Evolutionary conservation across 257 asterid genomes (phyloP).

Genomic region (Marsdenia floribunda): DNA sequence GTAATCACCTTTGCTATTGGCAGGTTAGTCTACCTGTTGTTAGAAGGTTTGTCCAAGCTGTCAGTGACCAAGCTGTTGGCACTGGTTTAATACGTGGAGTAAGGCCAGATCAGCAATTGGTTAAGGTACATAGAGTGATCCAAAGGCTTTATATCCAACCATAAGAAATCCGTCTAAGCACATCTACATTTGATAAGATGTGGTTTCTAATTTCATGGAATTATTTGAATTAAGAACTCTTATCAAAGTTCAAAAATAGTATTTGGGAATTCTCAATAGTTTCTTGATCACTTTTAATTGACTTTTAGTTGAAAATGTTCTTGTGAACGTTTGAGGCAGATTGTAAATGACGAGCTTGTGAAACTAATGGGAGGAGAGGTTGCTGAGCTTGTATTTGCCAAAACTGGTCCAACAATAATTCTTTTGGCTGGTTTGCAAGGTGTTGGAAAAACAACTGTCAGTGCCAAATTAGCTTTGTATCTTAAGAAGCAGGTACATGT

Average conservation of each 20-base stretch:
- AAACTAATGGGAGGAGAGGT: slow-evolving; percentile 95
- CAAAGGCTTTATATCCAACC: neutral
- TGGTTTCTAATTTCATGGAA: neutral
- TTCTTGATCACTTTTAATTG: neutral
- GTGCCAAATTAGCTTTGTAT: slow-evolving; percentile 92
- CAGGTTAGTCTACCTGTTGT: slow-evolving; percentile 99
- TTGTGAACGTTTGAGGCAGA: slow-evolving; percentile 33
- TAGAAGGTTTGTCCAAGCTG: slow-evolving; percentile 88
- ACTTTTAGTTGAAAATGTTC: neutral
- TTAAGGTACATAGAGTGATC: slow-evolving; percentile 51
- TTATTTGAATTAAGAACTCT: neutral
- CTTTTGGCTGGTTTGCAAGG: slow-evolving; percentile 97
- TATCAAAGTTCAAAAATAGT: neutral
- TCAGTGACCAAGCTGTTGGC: slow-evolving; percentile 89
- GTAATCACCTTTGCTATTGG: slow-evolving; percentile 18
- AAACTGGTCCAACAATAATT: slow-evolving; percentile 74
- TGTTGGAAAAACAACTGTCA: slow-evolving; percentile 98
- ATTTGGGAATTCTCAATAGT: neutral
- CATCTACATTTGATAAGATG: neutral
- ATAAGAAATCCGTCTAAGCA: neutral
- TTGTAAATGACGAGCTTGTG: slow-evolving; percentile 83
- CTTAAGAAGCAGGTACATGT: slow-evolving; percentile 76
- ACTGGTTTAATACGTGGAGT: slow-evolving; percentile 91
- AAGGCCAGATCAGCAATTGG: slow-evolving; percentile 92
- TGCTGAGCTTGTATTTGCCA: slow-evolving; percentile 78